A percentile compares a stretch with the other conserved stretches of the same genome.
Evolutionary conservation across 257 asterid genomes (phyloP).

Genomic region (Marsdenia floribunda): DNA sequence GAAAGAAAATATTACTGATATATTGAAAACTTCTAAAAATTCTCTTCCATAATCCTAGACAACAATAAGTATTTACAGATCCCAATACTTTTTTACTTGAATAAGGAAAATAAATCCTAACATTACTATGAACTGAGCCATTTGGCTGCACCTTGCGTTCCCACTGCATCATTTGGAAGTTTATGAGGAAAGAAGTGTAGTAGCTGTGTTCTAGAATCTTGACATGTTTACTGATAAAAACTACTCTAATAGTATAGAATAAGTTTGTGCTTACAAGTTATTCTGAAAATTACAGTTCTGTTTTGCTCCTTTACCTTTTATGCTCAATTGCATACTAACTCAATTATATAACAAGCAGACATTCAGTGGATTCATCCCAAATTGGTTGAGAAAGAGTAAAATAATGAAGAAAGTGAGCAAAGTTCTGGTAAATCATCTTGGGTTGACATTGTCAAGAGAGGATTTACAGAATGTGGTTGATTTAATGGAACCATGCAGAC

Average conservation of each 20-base stretch:
- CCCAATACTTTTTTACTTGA: no score
- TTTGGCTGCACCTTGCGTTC: background rate
- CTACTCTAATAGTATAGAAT: background rate
- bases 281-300: background rate
- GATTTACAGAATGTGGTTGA: conserved; percentile 89
- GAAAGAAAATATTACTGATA: no score
- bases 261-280: background rate
- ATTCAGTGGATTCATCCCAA: conserved; percentile 57
- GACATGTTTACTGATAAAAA: background rate
- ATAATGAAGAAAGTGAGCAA: conserved; percentile 50
- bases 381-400: conserved; percentile 72
- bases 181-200: background rate
- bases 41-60: no score
- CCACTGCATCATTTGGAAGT: background rate
- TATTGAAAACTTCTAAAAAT: no score
- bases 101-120: no score
- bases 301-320: background rate
- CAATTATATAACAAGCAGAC: conserved; percentile 48
- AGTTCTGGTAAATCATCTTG: conserved; percentile 81
- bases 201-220: background rate
- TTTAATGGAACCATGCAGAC: conserved; percentile 96
- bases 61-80: no score
- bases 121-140: background rate
- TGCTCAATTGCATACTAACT: conserved; percentile 13
- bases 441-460: conserved; percentile 73